Evolutionary conservation across 352 stramenopile genomes (phyloP).

Genomic region (Globisporangium megalacanthum): DNA sequence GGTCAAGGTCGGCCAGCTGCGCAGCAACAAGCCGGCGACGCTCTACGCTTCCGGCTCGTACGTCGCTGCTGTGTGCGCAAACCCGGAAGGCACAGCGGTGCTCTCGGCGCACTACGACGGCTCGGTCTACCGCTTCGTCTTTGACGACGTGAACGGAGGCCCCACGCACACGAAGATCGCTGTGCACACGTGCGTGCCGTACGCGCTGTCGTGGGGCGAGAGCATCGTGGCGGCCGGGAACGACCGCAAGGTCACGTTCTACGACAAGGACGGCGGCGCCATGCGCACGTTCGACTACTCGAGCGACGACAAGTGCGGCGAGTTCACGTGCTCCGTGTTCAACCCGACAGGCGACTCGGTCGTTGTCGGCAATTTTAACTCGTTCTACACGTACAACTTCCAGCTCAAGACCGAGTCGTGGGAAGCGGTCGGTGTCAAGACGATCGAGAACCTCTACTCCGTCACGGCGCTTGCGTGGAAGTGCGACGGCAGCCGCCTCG

Average conservation of each 20-base stretch:
- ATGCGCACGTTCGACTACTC: conserved; percentile 90
- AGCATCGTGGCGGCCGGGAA: conserved; percentile 90
- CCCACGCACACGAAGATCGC: conserved; percentile 84
- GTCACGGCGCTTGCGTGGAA: conserved; percentile 92
- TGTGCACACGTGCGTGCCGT: conserved; percentile 85
- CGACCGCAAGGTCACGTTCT: conserved; percentile 89
- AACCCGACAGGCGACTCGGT: conserved; percentile 91
- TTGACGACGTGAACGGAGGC: conserved; percentile 81
- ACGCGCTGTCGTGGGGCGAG: conserved; percentile 89
- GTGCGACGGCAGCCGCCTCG: conserved; percentile 83
- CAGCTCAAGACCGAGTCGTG: conserved; percentile 82
- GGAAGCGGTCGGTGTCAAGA: conserved; percentile 77
- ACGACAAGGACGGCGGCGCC: conserved; percentile 82
- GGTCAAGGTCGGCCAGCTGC: conserved; percentile 91
- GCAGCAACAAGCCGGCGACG: conserved; percentile 90
- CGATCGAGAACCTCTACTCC: conserved; percentile 91
- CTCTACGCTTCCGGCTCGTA: conserved; percentile 87
- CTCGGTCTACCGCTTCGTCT: conserved; percentile 91
- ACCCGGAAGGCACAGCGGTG: conserved; percentile 82
- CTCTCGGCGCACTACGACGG: conserved; percentile 91
- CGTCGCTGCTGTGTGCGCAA: conserved; percentile 79
- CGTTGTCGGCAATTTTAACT: conserved; percentile 92
- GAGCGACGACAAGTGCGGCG: conserved; percentile 70
- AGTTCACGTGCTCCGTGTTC: conserved; percentile 76
- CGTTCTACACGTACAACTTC: conserved; percentile 89